Percentiles rank a stretch among this genome's conserved stretches.
phyloP scores from a whole-genome alignment of 2,329 filamentous ascomycete genomes.

The Colletotrichum limetticola region DNA sequence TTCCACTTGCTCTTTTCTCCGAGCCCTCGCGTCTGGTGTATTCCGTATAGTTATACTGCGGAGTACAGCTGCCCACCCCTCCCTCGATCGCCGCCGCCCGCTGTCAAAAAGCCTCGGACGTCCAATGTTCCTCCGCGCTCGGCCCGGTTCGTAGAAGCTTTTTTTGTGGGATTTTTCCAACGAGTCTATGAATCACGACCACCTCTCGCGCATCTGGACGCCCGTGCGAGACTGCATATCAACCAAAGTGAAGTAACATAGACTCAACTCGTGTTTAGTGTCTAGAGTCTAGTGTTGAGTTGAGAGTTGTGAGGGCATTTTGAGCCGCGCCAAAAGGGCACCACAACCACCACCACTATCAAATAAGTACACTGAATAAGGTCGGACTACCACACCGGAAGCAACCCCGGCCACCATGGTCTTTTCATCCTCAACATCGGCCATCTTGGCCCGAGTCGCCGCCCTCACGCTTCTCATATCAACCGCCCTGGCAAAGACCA shows the following conservation, averaged over 20 bases:
- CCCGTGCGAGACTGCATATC: not conserved
- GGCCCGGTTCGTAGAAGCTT: conserved; percentile 23
- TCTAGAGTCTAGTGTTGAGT: not conserved
- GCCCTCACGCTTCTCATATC: conserved; percentile 10
- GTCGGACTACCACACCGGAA: too few relatives aligned
- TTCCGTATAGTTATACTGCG: too few relatives aligned
- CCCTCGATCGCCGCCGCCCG: not conserved
- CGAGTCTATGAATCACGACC: conserved; percentile 6
- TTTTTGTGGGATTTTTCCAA: not conserved
- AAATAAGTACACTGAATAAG: not conserved
- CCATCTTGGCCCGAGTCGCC: conserved; percentile 19
- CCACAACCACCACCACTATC: too few relatives aligned
- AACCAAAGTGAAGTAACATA: not conserved
- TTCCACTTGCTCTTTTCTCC: not conserved
- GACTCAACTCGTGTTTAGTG: too few relatives aligned
- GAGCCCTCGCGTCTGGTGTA: not conserved
- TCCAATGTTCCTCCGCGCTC: conserved; percentile 25
- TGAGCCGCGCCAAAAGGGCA: not conserved
- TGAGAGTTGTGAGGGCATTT: not conserved
- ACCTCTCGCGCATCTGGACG: not conserved
- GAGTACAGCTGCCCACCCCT: too few relatives aligned
- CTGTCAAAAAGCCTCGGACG: not conserved
- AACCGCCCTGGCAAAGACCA: conserved; percentile 43
- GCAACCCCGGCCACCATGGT: conserved; percentile 7
- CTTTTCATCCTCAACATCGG: conserved; percentile 4